These are phyloP conservation scores for Mycena galericulata DNA, from an alignment of 768 basidiomycete species.

Conservation along the genomic window DNA sequence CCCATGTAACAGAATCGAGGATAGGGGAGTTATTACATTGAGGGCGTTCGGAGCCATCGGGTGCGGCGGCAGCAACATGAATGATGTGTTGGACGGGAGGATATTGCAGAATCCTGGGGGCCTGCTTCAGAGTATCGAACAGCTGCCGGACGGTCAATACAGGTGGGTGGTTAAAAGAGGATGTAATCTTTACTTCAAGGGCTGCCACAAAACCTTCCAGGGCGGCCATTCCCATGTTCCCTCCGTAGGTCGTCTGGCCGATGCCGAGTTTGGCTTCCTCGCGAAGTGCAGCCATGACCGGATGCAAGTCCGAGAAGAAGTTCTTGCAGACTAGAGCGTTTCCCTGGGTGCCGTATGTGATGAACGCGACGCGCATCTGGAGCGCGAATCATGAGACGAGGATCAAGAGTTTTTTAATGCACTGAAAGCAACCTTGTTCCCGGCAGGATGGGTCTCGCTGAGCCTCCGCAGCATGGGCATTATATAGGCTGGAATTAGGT, in stretches of 20 bases:
- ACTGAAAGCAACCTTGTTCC: slow-evolving; percentile 10
- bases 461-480: slow-evolving; percentile 65
- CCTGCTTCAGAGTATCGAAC: slow-evolving; percentile 53
- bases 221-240: slow-evolving; percentile 69
- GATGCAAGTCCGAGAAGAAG: slow-evolving; percentile 62
- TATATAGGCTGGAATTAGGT: slow-evolving; percentile 61
- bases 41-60: slow-evolving; percentile 67
- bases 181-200: slow-evolving; percentile 61
- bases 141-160: slow-evolving; percentile 42
- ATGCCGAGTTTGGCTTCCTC: slow-evolving; percentile 66
- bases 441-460: slow-evolving; percentile 51
- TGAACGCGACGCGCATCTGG: slow-evolving; percentile 60
- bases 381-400: slow-evolving; percentile 1
- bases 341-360: slow-evolving; percentile 74
- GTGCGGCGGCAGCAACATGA: slow-evolving; percentile 69
- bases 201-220: slow-evolving; percentile 79
- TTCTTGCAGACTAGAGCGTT: slow-evolving; percentile 67
- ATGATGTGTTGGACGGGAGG: slow-evolving; percentile 60
- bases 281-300: slow-evolving; percentile 58
- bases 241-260: slow-evolving; percentile 64
- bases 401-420: background rate
- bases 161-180: background rate
- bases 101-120: slow-evolving; percentile 36
- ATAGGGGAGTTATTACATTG: slow-evolving; percentile 61
- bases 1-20: slow-evolving; percentile 70